phyloP scores from a whole-genome alignment of 2,329 filamentous ascomycete genomes.

The Pochonia chlamydosporia region DNA sequence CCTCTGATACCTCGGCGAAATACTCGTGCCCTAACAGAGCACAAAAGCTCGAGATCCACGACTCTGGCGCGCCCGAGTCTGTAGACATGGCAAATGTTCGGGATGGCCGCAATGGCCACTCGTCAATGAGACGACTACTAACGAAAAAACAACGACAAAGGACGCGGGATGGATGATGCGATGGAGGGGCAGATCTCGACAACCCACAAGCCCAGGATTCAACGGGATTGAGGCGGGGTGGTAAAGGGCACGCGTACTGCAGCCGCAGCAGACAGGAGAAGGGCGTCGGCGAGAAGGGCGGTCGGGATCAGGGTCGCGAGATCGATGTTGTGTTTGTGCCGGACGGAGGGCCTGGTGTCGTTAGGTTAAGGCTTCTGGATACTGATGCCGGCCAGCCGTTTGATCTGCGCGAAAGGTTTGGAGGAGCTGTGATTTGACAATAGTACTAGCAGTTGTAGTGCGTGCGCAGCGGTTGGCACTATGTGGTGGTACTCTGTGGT shows the following conservation, averaged over 20 bases:
- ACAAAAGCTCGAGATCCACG: slow-evolving; percentile 98
- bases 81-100: slow-evolving; percentile 43
- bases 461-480: no score
- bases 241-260: slow-evolving; percentile 4
- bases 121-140: slow-evolving; percentile 1
- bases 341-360: no score
- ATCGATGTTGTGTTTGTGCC: background rate
- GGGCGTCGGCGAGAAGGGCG: background rate
- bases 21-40: slow-evolving; percentile 94
- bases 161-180: background rate
- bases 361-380: background rate
- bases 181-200: slow-evolving; percentile 4
- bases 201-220: background rate
- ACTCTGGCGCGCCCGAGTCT: slow-evolving; percentile 64
- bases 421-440: background rate
- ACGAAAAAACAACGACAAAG: background rate
- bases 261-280: background rate
- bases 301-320: background rate
- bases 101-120: slow-evolving; percentile 3
- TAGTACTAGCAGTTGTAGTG: background rate
- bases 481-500: no score
- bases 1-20: slow-evolving; percentile 96
- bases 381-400: background rate
- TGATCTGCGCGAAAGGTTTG: background rate
- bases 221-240: slow-evolving; percentile 5